phyloP scores from a whole-genome alignment of 176 grass and related monocot species.

The Areca catechu region DNA sequence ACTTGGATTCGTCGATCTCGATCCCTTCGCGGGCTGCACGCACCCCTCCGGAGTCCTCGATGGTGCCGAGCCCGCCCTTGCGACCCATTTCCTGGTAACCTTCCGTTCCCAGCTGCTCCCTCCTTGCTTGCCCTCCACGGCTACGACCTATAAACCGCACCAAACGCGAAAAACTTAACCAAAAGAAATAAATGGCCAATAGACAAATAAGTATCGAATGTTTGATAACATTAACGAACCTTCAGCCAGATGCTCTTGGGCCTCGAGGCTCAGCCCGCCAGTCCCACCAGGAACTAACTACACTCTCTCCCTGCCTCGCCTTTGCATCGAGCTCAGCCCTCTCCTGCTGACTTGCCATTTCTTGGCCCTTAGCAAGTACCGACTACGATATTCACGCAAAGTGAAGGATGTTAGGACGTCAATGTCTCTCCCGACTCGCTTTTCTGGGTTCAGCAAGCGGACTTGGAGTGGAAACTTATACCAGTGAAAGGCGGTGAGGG shows the following conservation, averaged over 20 bases:
- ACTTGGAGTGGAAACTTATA: too few relatives aligned
- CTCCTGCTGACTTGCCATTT: conserved; percentile 46
- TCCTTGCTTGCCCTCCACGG: conserved; percentile 53
- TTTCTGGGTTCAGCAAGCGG: too few relatives aligned
- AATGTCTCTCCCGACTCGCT: too few relatives aligned
- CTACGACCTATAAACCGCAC: conserved; percentile 35
- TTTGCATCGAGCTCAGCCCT: conserved; percentile 44
- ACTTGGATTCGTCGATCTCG: conserved; percentile 62
- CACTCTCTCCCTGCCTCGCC: conserved; percentile 45
- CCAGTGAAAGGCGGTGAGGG: too few relatives aligned
- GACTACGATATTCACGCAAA: too few relatives aligned
- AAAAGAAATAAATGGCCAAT: not conserved
- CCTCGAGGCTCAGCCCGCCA: conserved; percentile 46
- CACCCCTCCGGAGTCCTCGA: conserved; percentile 34
- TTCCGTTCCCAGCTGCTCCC: conserved; percentile 44
- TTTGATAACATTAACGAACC: conserved; percentile 5
- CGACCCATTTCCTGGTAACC: conserved; percentile 52
- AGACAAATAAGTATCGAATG: not conserved
- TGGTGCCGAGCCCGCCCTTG: conserved; percentile 49
- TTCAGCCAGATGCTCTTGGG: conserved; percentile 58
- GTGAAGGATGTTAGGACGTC: too few relatives aligned
- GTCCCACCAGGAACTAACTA: conserved; percentile 56
- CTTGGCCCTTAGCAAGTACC: too few relatives aligned
- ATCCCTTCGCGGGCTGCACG: conserved; percentile 36
- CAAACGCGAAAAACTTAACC: not conserved